A percentile compares a stretch with the other conserved stretches of the same genome.
These are phyloP conservation scores for Gnaphalium uliginosum DNA, from an alignment of 129 eudicot genomes.

Conservation along the genomic window DNA sequence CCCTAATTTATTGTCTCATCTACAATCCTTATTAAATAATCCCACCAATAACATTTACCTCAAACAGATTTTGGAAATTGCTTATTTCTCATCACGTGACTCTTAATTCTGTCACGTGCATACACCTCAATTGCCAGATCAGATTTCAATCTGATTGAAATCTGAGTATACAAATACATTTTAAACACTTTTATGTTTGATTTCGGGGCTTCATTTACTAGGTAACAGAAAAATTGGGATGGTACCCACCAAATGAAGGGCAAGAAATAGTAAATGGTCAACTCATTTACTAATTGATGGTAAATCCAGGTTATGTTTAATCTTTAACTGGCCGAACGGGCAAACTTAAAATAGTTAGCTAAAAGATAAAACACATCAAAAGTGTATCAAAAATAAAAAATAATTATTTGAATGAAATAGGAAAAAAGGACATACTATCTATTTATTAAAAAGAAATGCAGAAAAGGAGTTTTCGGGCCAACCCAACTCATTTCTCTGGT, in stretches of 20 bases:
- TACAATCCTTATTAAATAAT: constrained; percentile 30
- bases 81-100: constrained; percentile 33
- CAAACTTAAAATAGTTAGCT: neutral
- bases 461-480: neutral
- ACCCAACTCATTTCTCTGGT: neutral
- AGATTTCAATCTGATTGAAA: neutral
- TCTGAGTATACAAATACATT: neutral
- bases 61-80: constrained; percentile 33
- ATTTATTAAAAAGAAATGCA: too few species aligned
- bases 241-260: neutral
- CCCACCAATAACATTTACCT: constrained; percentile 32
- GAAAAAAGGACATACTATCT: neutral
- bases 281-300: neutral
- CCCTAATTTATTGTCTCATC: constrained; percentile 31
- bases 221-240: neutral
- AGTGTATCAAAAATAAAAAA: neutral
- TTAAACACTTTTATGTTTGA: neutral
- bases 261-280: neutral
- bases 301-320: neutral
- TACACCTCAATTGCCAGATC: constrained; percentile 19
- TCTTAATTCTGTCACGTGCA: constrained; percentile 33
- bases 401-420: neutral
- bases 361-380: neutral
- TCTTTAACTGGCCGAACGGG: neutral
- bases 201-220: neutral